A percentile compares a stretch with the other conserved stretches of the same genome.
phyloP scores from a whole-genome alignment of 768 basidiomycete genomes.

The Paxillus rubicundulus region DNA sequence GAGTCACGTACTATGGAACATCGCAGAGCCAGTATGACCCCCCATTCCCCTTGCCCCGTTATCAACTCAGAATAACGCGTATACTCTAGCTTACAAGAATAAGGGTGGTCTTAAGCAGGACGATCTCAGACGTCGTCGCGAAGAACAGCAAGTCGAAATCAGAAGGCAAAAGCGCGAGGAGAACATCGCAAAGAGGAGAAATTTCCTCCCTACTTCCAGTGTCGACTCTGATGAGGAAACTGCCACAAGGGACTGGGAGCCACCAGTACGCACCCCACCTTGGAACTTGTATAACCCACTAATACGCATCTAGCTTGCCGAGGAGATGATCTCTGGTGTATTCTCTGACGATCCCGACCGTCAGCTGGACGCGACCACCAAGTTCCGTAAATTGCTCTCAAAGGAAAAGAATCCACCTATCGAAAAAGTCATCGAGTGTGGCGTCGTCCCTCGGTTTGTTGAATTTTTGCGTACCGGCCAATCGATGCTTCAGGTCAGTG shows the following conservation, averaged over 20 bases:
- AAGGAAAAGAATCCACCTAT: conserved; percentile 99
- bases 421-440: conserved; percentile 96
- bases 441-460: conserved; percentile 96
- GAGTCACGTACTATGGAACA: conserved; percentile 73
- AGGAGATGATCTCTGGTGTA: conserved; percentile 91
- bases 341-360: conserved; percentile 89
- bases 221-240: conserved; percentile 93
- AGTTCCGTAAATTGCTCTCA: conserved; percentile 96
- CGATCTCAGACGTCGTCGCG: conserved; percentile 92
- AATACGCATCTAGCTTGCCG: conserved; percentile 55
- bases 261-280: conserved; percentile 50
- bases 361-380: conserved; percentile 96
- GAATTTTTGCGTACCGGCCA: conserved; percentile 82
- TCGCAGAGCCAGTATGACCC: conserved; percentile 63
- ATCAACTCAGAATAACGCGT: conserved; percentile 38
- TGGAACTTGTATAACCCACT: conserved; percentile 2
- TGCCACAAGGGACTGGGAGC: conserved; percentile 66
- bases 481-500: conserved; percentile 77
- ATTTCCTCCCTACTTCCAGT: conserved; percentile 74
- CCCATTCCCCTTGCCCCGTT: conserved; percentile 6
- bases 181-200: conserved; percentile 95
- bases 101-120: conserved; percentile 88
- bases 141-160: conserved; percentile 99
- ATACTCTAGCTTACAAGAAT: conserved; percentile 77
- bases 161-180: conserved; percentile 97